Evolutionary conservation across 345 rosid genomes (phyloP).

Genomic region (Gossypium sturtianum): DNA sequence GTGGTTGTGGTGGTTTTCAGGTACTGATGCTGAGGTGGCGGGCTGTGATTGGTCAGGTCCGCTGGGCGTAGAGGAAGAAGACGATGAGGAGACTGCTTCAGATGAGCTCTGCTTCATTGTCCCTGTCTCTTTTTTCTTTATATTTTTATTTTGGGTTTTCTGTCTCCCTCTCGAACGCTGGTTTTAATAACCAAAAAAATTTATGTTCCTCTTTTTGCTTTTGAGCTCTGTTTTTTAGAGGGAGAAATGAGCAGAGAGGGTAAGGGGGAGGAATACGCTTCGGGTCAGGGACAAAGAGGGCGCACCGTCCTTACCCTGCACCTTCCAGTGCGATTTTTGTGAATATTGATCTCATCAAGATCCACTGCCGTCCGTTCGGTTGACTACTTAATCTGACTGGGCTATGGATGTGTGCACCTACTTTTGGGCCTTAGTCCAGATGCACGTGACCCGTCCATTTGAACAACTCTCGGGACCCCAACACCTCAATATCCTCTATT

Average conservation of each 20-base stretch:
- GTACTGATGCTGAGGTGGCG: slow-evolving; percentile 31
- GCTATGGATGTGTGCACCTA: background rate
- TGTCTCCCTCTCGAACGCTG: background rate
- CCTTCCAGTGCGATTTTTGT: background rate
- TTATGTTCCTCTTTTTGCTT: too few species aligned
- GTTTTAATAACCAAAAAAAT: background rate
- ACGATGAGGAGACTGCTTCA: slow-evolving; percentile 70
- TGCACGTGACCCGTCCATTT: slow-evolving; percentile 1
- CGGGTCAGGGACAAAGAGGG: slow-evolving; percentile 23
- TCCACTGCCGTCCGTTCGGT: background rate
- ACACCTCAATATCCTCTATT: too few species aligned
- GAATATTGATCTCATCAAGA: background rate
- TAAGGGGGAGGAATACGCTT: slow-evolving; percentile 10
- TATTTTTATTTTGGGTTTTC: slow-evolving; percentile 9
- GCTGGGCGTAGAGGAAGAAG: slow-evolving; percentile 25
- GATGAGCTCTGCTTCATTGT: slow-evolving; percentile 53
- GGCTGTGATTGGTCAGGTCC: slow-evolving; percentile 44
- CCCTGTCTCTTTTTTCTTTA: background rate
- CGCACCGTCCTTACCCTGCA: slow-evolving; percentile 33
- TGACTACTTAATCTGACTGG: background rate
- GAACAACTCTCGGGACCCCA: background rate
- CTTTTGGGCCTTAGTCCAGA: background rate
- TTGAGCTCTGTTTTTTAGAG: background rate
- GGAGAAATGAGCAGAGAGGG: slow-evolving; percentile 15
- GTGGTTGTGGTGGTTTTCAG: slow-evolving; percentile 15